These are phyloP conservation scores for Phytophthora rubi DNA, from an alignment of 352 stramenopile genomes.

Conservation along the genomic window DNA sequence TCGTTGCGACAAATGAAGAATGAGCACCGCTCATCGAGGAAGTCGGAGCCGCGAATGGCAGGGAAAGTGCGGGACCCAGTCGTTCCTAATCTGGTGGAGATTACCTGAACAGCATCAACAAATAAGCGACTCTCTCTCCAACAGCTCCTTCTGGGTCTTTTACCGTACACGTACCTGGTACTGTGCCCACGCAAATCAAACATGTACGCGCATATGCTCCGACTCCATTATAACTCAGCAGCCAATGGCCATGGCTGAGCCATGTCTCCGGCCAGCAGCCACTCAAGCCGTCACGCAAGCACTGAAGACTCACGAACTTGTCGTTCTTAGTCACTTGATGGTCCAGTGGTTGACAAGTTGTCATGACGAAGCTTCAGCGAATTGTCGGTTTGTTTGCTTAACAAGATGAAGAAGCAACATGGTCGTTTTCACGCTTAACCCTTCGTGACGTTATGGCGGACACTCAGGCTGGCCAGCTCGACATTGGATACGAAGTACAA, in stretches of 20 bases:
- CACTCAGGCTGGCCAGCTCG: too few species aligned
- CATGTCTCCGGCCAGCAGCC: not conserved
- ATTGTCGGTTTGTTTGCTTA: too few species aligned
- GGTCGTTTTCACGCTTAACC: not conserved
- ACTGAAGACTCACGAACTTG: too few species aligned
- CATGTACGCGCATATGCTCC: too few species aligned
- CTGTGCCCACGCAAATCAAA: too few species aligned
- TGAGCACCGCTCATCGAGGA: not conserved
- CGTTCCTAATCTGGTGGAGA: not conserved
- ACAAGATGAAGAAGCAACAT: too few species aligned
- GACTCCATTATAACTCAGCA: not conserved
- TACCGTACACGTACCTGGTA: not conserved
- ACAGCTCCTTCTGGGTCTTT: not conserved
- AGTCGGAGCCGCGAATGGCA: not conserved
- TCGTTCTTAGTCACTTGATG: too few species aligned
- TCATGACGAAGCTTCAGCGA: too few species aligned
- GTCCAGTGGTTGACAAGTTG: too few species aligned
- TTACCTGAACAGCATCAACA: not conserved
- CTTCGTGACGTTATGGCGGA: not conserved
- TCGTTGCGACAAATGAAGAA: conserved; percentile 1
- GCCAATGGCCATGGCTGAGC: too few species aligned
- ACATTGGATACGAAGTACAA: too few species aligned
- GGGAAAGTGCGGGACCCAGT: conserved; percentile 5
- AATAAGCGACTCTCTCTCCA: not conserved
- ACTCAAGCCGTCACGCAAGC: not conserved